Conservation (phyloP, 176 grass and related monocot species). For the Eleusine indica region DNA sequence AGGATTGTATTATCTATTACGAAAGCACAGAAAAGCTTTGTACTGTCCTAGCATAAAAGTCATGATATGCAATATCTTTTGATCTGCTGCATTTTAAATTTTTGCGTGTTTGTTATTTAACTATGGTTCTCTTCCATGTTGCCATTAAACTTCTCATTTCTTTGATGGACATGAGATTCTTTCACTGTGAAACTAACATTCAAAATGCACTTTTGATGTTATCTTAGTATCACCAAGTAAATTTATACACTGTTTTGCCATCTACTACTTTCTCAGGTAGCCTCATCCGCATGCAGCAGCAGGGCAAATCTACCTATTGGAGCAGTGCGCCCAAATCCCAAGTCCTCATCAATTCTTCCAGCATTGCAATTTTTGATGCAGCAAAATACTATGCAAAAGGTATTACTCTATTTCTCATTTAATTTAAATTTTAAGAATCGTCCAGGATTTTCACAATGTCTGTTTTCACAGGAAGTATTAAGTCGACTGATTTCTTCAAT, state of each 20-base stretch:
- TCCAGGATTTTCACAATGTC: slow-evolving; percentile 28
- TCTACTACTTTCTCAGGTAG: slow-evolving; percentile 49
- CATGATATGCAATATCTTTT: background rate
- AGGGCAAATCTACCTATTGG: slow-evolving; percentile 48
- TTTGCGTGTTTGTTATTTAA: background rate
- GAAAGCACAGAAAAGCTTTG: background rate
- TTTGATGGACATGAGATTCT: slow-evolving; percentile 6
- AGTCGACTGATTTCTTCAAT: slow-evolving; percentile 80
- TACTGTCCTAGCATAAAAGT: background rate
- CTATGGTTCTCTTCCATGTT: background rate
- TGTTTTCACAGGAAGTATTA: slow-evolving; percentile 77
- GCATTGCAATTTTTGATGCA: slow-evolving; percentile 85
- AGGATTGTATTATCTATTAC: background rate
- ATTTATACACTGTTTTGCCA: slow-evolving; percentile 34
- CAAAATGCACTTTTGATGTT: background rate
- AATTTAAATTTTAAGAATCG: background rate
- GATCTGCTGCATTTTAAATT: background rate
- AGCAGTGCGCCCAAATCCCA: slow-evolving; percentile 35
- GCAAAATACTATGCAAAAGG: slow-evolving; percentile 94
- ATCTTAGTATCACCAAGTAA: background rate
- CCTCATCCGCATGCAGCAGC: slow-evolving; percentile 46
- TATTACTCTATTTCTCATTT: slow-evolving; percentile 36
- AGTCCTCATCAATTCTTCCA: slow-evolving; percentile 55
- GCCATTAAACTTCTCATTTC: background rate
- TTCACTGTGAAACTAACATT: background rate